phyloP scores from a whole-genome alignment of 257 asterid species.

The Plantago ovata region DNA sequence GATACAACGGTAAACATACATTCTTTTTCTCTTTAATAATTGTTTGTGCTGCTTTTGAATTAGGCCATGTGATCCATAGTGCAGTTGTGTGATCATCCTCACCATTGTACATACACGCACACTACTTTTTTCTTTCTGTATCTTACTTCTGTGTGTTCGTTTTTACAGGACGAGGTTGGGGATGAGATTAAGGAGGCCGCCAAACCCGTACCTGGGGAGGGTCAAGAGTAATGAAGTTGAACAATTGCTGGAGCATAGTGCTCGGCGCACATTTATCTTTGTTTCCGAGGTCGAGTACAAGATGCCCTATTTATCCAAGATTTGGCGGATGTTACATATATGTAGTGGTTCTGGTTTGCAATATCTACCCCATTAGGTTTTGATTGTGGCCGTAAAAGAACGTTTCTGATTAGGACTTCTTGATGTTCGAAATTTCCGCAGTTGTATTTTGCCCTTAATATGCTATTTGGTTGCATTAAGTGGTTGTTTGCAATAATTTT shows the following conservation, averaged over 20 bases:
- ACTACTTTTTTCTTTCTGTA: background rate
- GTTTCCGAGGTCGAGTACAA: constrained; percentile 3
- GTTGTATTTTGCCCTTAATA: constrained; percentile 5
- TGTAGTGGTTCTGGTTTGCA: constrained; percentile 12
- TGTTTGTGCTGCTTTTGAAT: background rate
- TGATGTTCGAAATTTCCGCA: background rate
- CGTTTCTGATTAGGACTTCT: constrained; percentile 2
- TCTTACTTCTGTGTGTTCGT: background rate
- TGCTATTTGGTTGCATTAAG: constrained; percentile 3
- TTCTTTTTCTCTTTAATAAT: background rate
- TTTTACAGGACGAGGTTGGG: constrained; percentile 56
- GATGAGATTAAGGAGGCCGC: constrained; percentile 63
- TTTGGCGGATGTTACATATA: constrained; percentile 8
- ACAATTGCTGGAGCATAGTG: constrained; percentile 20
- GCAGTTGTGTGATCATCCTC: no score
- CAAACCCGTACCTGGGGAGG: constrained; percentile 46
- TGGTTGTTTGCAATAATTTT: background rate
- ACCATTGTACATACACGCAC: background rate
- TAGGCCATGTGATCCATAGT: no score
- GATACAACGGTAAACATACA: constrained; percentile 34
- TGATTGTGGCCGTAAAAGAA: background rate
- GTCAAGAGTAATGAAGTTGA: constrained; percentile 37
- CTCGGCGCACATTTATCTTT: constrained; percentile 10
- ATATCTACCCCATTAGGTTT: constrained; percentile 8
- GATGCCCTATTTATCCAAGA: constrained; percentile 1